A percentile compares a stretch with the other conserved stretches of the same genome.
Conservation (phyloP, 768 basidiomycete genomes). For the Lactarius hengduanensis region DNA sequence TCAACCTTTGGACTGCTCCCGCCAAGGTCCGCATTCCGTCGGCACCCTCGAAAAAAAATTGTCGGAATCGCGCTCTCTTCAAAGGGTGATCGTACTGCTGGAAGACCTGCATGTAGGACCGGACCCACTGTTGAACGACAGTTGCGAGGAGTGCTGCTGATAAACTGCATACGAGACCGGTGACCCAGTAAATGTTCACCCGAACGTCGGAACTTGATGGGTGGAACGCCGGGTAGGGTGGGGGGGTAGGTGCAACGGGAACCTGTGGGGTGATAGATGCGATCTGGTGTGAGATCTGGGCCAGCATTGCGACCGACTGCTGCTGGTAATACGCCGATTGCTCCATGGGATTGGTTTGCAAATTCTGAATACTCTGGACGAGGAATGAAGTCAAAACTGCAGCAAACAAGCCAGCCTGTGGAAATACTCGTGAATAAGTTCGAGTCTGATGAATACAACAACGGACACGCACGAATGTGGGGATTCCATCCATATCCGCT, state of each 20-base stretch:
- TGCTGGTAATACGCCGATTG: not conserved
- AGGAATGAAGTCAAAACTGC: not conserved
- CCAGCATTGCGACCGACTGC: too few species aligned
- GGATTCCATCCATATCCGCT: not conserved
- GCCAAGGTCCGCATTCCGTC: too few species aligned
- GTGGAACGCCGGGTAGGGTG: not conserved
- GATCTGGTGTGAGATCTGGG: too few species aligned
- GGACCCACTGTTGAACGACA: too few species aligned
- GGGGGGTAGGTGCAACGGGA: not conserved
- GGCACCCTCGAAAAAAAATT: too few species aligned
- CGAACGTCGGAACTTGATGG: not conserved
- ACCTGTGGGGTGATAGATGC: too few species aligned
- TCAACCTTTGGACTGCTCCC: too few species aligned
- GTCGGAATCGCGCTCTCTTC: too few species aligned
- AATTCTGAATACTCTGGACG: not conserved
- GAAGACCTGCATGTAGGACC: too few species aligned
- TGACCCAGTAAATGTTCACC: not conserved
- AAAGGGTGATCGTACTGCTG: too few species aligned
- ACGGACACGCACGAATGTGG: not conserved
- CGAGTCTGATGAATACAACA: not conserved
- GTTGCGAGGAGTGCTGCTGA: too few species aligned
- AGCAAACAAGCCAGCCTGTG: not conserved
- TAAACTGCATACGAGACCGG: not conserved
- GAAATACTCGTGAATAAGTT: not conserved
- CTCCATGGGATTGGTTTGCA: not conserved